Evolutionary conservation across 306 rosid genomes (phyloP), one percentile per base, ranked within the genome.

Genomic region (Styphnolobium japonicum): DNA sequence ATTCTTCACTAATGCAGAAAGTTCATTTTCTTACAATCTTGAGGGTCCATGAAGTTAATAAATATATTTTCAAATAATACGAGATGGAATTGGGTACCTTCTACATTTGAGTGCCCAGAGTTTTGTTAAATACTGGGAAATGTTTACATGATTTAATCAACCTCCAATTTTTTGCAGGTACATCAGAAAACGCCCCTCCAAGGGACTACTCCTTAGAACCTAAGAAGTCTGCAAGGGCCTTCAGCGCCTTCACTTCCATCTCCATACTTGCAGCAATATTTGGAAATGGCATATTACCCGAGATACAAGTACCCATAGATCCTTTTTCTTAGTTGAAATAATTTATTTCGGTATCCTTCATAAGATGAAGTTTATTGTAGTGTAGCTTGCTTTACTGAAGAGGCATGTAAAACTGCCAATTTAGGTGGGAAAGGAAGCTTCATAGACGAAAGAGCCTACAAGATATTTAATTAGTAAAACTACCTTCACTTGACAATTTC

Each of bases 231-330:
- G 18, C 79, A 25, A 83, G 87, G 81, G 88, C 81, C 53, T 90
- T 87, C 72, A 85, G 64, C 34, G 92, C 94, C 87, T 92, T 92
- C 87, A 84, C 92, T 65, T 86, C 97, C 77, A 88, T 92, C 81
- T 90, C 94, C 25, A 92, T 92, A 55, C 11, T 92, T 34, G 97
- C 97, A 63, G 81, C 92, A 57, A 86, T 92, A 71, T 90, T 86
- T 64, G 97, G 97, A 77, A 92, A 86, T 34, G 97, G 97, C 49
- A 92, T 92, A 37, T 86, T 92, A 8, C 97, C 97, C 29, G 97
- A 92, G 81, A 92, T 92, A 75, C 97, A 92, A 72, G 94, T 89
- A 89, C 60, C 8, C 63, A 27, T 51, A 31, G 52, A 15, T 49
- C 67, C 61, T 51, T 62, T 67, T 39, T 40, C 36, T 10, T 16